Evolutionary conservation across 1,284 basidiomycete genomes (phyloP), one percentile per base, ranked within the genome.

Genomic region (Exobasidium rhododendri): DNA sequence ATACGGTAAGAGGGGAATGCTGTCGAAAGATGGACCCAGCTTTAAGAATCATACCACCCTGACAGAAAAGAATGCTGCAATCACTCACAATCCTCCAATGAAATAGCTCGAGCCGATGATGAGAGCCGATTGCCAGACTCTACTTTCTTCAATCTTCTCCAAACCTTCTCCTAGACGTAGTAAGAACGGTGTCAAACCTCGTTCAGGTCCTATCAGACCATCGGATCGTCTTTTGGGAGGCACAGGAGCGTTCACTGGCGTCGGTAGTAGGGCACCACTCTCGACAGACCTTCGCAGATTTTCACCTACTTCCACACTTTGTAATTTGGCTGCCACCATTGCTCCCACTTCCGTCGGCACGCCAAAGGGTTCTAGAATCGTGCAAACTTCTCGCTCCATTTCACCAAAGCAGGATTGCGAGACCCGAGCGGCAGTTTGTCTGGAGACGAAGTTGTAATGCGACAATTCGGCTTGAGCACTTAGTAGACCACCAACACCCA

Each of bases 381-480:
- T 89, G 66, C 88, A 85, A 0, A 97, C 92, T 80, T 97, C 94
- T 55, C 94, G 87, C 81, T 97, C 92, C 86, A 97, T 90, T 83
- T 97, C 94, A 60, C 91, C 91, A 22, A 87, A 86, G 79, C 94
- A 97, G 56, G 88, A 91, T 17, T 91, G 87, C 4, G 86, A 80
- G 14, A 97, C 92, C 45, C 94, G 88, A n/a, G 88, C 85, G 59
- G 87, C 83, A 0, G 71, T 77, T 1, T 49, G 49, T 13, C 57
- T 65, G 20, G 62, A 56, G 31, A 68, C 63, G 61, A 61, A 71
- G 1, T 67, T 66, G 40, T 69, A 75, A 59, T 94, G 90, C 80
- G 97, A 92, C 56, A 92, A 86, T 81, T 98, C 94, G 43, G 94
- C 90, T 81, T 97, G 92, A 0, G 94, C 92, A 1, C 92, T 92